Percentiles rank a stretch among this genome's conserved stretches.
phyloP scores from a whole-genome alignment of 1,284 basidiomycete genomes.

The Trametes versicolor region DNA sequence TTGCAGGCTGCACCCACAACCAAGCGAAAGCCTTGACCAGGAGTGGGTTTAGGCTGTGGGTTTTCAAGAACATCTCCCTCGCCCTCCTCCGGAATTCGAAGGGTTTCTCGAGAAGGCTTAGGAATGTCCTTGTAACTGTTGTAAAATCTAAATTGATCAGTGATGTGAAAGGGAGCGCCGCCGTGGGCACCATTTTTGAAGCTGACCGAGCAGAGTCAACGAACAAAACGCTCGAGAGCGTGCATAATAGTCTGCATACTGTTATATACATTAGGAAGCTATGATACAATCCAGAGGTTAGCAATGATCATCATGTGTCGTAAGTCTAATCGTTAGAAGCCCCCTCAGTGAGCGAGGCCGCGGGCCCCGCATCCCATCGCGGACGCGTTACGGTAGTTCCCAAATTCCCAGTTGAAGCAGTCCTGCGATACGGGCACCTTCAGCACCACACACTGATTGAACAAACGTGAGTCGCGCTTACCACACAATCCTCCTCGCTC shows the following conservation, averaged over 20 bases:
- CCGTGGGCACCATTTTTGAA: too few species aligned
- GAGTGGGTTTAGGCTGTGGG: too few species aligned
- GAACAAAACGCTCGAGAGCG: background rate
- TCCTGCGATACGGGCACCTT: constrained; percentile 41
- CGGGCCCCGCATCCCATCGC: constrained; percentile 13
- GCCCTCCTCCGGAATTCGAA: too few species aligned
- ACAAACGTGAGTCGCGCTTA: constrained; percentile 36
- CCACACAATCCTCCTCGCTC: constrained; percentile 52
- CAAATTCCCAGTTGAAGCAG: constrained; percentile 55
- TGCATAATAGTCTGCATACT: background rate
- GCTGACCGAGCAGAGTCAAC: too few species aligned
- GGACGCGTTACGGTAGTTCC: constrained; percentile 41
- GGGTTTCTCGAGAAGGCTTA: too few species aligned
- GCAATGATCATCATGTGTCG: background rate
- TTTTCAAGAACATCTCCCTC: too few species aligned
- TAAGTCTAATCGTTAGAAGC: background rate
- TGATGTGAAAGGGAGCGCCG: too few species aligned
- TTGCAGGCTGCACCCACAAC: too few species aligned
- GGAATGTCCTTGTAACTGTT: too few species aligned
- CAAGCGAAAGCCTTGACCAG: too few species aligned
- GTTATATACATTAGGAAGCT: background rate
- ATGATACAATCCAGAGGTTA: background rate
- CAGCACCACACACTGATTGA: background rate
- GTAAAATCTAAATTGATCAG: too few species aligned
- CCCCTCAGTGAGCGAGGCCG: background rate